phyloP scores from a whole-genome alignment of 768 basidiomycete genomes.

The Auriscalpium vulgare region DNA sequence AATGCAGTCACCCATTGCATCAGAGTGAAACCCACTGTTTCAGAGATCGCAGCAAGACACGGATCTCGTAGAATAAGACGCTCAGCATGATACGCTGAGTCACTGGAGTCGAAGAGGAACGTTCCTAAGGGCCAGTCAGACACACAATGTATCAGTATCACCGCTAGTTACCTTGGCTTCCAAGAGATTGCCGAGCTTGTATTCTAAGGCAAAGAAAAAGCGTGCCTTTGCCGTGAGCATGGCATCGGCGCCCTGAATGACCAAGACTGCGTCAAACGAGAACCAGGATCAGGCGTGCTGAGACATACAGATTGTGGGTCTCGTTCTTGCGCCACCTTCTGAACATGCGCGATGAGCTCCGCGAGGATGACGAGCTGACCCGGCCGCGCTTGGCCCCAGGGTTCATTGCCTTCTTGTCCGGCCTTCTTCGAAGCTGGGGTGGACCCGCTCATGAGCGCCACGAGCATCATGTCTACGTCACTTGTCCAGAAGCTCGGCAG shows the following conservation, averaged over 20 bases:
- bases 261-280: background rate
- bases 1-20: too few species aligned
- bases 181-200: conserved; percentile 10
- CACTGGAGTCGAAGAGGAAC: conserved; percentile 37
- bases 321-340: conserved; percentile 29
- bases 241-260: background rate
- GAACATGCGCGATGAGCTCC: conserved; percentile 51
- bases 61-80: conserved; percentile 54
- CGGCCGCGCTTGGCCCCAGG: conserved; percentile 43
- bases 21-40: conserved; percentile 40
- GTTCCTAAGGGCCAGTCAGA: conserved; percentile 39
- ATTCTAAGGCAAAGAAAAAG: conserved; percentile 14
- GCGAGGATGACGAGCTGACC: conserved; percentile 57
- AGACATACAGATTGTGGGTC: conserved; percentile 31
- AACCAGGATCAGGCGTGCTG: background rate
- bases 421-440: conserved; percentile 16
- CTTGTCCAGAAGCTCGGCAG: conserved; percentile 59
- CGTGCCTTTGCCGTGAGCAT: conserved; percentile 6
- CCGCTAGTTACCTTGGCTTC: background rate
- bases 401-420: conserved; percentile 10
- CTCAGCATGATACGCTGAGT: conserved; percentile 55
- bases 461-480: conserved; percentile 67
- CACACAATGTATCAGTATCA: background rate
- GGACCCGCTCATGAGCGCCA: conserved; percentile 55
- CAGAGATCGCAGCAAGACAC: conserved; percentile 53